Conservation (phyloP, 169 alveolate genomes). For the Eimeria mitis region DNA sequence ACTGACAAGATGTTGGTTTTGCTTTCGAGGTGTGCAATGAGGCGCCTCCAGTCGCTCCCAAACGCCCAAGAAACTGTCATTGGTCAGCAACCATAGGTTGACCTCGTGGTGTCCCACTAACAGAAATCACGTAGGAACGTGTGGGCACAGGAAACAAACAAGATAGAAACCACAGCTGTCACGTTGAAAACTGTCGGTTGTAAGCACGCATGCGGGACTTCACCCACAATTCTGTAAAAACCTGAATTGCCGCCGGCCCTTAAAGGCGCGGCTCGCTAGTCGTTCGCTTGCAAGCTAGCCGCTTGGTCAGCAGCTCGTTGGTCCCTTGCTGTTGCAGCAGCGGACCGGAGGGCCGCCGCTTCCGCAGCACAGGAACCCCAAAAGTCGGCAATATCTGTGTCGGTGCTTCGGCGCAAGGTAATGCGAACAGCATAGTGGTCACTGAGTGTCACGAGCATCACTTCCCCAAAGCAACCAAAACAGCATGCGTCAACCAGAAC, state of each 20-base stretch:
- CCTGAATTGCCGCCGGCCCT: neutral
- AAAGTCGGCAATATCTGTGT: constrained; percentile 61
- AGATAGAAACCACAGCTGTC: neutral
- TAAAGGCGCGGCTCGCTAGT: neutral
- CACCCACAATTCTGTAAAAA: constrained; percentile 29
- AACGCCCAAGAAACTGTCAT: neutral
- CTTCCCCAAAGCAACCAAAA: constrained; percentile 87
- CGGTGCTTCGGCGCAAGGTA: constrained; percentile 86
- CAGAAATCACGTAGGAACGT: neutral
- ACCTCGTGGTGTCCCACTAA: neutral
- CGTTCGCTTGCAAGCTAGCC: constrained; percentile 46
- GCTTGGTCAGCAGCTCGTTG: neutral
- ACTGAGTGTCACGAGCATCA: constrained; percentile 92
- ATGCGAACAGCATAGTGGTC: constrained; percentile 93
- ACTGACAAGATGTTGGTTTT: neutral
- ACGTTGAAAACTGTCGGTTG: neutral
- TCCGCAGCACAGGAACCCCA: constrained; percentile 77
- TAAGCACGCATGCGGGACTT: neutral
- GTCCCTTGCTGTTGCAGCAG: neutral
- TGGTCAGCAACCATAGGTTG: neutral
- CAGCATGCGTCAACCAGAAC: constrained; percentile 87
- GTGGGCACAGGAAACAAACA: neutral
- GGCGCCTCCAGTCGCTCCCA: neutral
- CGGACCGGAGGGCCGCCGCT: constrained; percentile 53
- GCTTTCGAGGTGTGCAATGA: neutral